These are phyloP conservation scores for Mrakia frigida DNA, from an alignment of 768 basidiomycete genomes.

Conservation along the genomic window DNA sequence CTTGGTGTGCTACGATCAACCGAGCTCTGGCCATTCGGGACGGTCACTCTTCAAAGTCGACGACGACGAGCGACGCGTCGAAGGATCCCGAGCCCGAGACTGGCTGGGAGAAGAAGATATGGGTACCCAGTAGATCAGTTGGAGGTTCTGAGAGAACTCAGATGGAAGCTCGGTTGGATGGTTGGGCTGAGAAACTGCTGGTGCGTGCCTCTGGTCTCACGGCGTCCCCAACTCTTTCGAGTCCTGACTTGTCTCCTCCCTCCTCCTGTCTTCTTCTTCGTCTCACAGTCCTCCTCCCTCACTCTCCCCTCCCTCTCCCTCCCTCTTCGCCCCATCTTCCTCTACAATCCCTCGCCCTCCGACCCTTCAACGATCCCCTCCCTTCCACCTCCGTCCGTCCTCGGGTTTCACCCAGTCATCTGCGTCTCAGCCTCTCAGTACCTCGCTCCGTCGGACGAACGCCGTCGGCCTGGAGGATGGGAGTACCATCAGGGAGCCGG, in stretches of 20 bases:
- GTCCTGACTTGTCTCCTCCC: no score
- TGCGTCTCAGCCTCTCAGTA: conserved; percentile 82
- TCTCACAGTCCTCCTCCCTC: conserved; percentile 64
- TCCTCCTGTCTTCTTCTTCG: not conserved
- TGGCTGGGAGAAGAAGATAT: conserved; percentile 58
- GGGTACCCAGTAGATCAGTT: conserved; percentile 59
- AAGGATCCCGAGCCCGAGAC: not conserved
- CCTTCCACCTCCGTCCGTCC: conserved; percentile 26
- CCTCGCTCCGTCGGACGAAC: conserved; percentile 50
- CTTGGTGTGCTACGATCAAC: conserved; percentile 58
- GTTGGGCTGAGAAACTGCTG: conserved; percentile 63
- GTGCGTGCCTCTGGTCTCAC: conserved; percentile 46
- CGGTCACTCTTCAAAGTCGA: conserved; percentile 45
- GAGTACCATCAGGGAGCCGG: conserved; percentile 89
- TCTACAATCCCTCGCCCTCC: conserved; percentile 64
- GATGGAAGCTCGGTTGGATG: conserved; percentile 61
- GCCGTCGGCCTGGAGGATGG: conserved; percentile 66
- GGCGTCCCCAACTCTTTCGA: not conserved
- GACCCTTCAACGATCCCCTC: conserved; percentile 46
- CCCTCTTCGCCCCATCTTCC: conserved; percentile 82
- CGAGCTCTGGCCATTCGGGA: conserved; percentile 42
- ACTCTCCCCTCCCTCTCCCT: conserved; percentile 54
- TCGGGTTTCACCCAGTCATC: conserved; percentile 61
- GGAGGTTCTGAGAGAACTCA: conserved; percentile 67
- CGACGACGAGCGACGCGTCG: not conserved